These are phyloP conservation scores for Fusarium secorum DNA, from an alignment of 2,329 filamentous ascomycete genomes.

Conservation along the genomic window DNA sequence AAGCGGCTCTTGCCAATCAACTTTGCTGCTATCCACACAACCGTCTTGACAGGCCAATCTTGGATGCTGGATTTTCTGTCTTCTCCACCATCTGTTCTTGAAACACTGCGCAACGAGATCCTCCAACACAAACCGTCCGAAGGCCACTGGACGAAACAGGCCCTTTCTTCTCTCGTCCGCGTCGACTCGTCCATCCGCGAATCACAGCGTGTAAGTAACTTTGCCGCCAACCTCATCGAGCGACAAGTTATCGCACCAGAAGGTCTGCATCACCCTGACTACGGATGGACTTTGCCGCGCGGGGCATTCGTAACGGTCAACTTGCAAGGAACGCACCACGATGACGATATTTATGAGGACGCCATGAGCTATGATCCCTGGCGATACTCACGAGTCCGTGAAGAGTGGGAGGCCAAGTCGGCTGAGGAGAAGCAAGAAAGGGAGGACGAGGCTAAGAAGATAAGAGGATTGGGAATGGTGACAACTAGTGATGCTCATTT, in stretches of 20 bases:
- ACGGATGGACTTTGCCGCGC: constrained; percentile 48
- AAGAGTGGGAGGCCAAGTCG: constrained; percentile 47
- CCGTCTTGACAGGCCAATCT: constrained; percentile 59
- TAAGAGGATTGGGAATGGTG: constrained; percentile 57
- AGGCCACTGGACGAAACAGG: constrained; percentile 56
- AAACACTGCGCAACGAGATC: constrained; percentile 55
- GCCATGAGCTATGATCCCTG: constrained; percentile 58
- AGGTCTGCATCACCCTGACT: constrained; percentile 51
- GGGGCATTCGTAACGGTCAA: constrained; percentile 55
- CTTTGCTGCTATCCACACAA: constrained; percentile 68
- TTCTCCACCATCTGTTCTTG: constrained; percentile 48
- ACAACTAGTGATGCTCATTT: constrained; percentile 60
- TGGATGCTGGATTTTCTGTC: constrained; percentile 57
- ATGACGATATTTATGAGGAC: constrained; percentile 53
- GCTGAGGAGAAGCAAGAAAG: constrained; percentile 42
- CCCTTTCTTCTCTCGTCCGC: constrained; percentile 53
- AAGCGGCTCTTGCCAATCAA: constrained; percentile 63
- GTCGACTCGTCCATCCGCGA: constrained; percentile 63
- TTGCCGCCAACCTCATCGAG: constrained; percentile 55
- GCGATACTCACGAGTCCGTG: constrained; percentile 55
- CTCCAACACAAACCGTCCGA: constrained; percentile 34
- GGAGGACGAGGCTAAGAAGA: constrained; percentile 45
- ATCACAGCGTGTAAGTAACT: constrained; percentile 58
- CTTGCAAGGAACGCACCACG: constrained; percentile 56
- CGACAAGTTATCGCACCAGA: constrained; percentile 55